Evolutionary conservation across 345 rosid species (phyloP), one percentile per base, ranked within the genome.

Genomic region (Citrus medica): DNA sequence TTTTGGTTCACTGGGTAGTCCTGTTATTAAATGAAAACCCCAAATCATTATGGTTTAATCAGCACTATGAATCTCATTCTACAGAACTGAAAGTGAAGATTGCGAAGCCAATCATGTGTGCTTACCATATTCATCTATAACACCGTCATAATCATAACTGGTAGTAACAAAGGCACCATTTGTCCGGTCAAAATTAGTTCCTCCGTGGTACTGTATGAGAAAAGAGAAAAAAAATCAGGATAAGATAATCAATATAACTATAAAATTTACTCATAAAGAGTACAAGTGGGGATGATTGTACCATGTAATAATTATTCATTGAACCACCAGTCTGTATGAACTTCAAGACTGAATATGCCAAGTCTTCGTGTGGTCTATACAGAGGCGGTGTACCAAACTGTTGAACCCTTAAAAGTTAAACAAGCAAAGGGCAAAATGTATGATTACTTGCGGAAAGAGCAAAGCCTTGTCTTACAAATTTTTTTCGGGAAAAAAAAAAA

Each of bases 131-230:
- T 96, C 98, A 85, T 96, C 99, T 8, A 96, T 80, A 79, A 98
- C 98, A 85, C 97, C 99, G 64, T 93, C 99, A 59, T 96, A 96
- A 76, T 96, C 99, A 73, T 96, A 94, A 85, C 97, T 96, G 68
- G 99, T 90, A 30, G 99, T 91, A 83, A 96, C 92, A 88, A 92
- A 96, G 77, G 95, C 99, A 48, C 98, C 97, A 25, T 98, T 92
- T 38, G 99, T 96, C 78, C 98, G 81, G 67, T 87, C 98, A 35
- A 96, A 96, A 78, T 96, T 96, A 3, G 98, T 92, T 75, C 99
- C 99, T 59, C 99, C 98, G 56, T 96, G 98, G 78, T 94, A 96
- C 99, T 96, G 77, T 60, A 62, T 10, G 56, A 74, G 59, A 35
- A 69, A 60, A 69, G 13, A 7, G 2, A 58, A 30, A 32, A 85